These are phyloP conservation scores for Eucalyptus caleyi DNA, from an alignment of 345 rosid species.

Conservation along the genomic window DNA sequence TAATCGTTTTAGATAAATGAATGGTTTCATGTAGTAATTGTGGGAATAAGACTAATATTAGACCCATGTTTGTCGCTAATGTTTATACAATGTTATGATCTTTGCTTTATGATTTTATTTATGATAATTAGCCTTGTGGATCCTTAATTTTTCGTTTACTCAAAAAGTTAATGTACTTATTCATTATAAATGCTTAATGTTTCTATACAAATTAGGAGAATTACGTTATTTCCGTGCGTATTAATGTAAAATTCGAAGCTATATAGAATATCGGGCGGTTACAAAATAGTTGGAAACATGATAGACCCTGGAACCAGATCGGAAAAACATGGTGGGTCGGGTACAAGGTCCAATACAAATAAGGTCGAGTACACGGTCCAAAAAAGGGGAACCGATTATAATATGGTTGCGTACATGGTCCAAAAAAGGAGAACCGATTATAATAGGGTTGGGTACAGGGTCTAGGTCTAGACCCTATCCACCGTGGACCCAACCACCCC, in stretches of 20 bases:
- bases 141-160: too few species aligned
- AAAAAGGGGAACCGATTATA: too few species aligned
- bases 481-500: accelerated
- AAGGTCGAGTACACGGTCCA: accelerated
- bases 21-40: accelerated
- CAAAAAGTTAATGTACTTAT: too few species aligned
- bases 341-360: accelerated
- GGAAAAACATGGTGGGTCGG: accelerated
- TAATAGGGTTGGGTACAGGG: accelerated
- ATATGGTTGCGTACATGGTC: accelerated
- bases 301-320: accelerated
- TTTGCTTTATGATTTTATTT: too few species aligned
- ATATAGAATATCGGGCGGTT: accelerated
- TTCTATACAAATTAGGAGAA: accelerated
- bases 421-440: too few species aligned
- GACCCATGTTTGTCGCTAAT: too few species aligned
- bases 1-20: too few species aligned
- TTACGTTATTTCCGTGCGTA: accelerated
- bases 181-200: too few species aligned
- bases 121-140: too few species aligned
- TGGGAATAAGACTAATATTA: too few species aligned
- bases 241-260: too few species aligned
- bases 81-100: too few species aligned
- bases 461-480: accelerated
- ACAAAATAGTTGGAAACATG: accelerated